Conservation (phyloP, 163 green algal genomes). For the Chloromonas sp. region DNA sequence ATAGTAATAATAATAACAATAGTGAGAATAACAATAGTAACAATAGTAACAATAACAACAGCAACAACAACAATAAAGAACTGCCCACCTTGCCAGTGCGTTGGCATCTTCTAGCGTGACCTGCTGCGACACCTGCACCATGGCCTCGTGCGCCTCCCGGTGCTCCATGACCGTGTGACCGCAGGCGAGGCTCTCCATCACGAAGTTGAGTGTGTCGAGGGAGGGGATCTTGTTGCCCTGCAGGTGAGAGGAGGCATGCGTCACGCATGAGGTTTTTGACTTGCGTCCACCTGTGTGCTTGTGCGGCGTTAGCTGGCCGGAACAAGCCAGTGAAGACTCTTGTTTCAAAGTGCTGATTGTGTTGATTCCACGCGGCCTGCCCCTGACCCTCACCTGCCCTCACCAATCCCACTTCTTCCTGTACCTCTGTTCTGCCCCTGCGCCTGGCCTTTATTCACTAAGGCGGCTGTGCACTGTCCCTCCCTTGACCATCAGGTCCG, state of each 20-base stretch:
- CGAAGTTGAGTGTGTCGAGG: conserved; percentile 93
- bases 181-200: conserved; percentile 95
- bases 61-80: neutral
- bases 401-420: no score
- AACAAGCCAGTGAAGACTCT: no score
- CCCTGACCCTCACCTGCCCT: no score
- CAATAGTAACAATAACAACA: no score
- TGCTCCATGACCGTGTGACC: conserved; percentile 87
- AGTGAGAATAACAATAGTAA: no score
- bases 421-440: no score
- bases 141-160: conserved; percentile 70
- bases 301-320: no score
- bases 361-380: neutral
- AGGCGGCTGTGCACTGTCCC: no score
- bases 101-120: conserved; percentile 86
- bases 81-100: conserved; percentile 40
- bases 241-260: neutral
- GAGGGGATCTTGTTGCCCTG: conserved; percentile 45
- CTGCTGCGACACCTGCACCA: conserved; percentile 52
- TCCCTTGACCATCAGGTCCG: neutral
- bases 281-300: no score
- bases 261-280: neutral
- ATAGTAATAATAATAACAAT: no score
- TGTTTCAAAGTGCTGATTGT: no score
- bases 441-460: no score